Base-by-base conservation (phyloP, 768 basidiomycete genomes). In the Auricularia cornea region DNA sequence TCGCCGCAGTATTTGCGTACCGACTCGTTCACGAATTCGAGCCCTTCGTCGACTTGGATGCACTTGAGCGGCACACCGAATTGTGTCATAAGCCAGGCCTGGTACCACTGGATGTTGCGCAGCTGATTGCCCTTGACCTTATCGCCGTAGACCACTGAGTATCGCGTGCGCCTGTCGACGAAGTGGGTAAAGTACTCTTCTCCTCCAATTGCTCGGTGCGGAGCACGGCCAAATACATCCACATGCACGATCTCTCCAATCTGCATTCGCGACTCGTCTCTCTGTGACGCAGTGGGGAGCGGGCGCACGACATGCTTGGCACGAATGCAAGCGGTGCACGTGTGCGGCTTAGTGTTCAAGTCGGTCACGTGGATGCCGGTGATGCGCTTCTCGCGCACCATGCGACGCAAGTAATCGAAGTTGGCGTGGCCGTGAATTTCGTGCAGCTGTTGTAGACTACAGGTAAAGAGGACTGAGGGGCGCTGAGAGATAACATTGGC, bases 41-140 rank as follows among this genome's bases (percentile, higher is more conserved):
- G 62, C 0, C 74, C 69, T 32, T 70, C 67, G 63, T 73, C 69
- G 2, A 69, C 66, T 0, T 65, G 61, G 30, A 68, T 66, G 16
- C 59, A 65, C 0, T 63, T 63, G 1, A 74, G 48, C 12, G 8
- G 26, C 2, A 44, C 29, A 10, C 59, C 60, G 26, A 32, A 59
- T 33, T 65, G 57, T 2, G 59, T 65, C 60, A 68, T 66, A 3
- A 54, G 61, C 20, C 40, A 52, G 1, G 64, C 66, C 30, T 66
- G 44, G 51, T n/a, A 65, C 16, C 38, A 57, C 26, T 59, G 11
- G 57, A 67, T 57, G 3, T 57, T 20, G 1, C 29, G 23, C 6
- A 57, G 23, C 28, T 57, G 54, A 20, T 32, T 62, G 8, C 48
- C 62, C 51, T 68, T 68, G 8, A 35, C 26, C 20, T 30, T 18